Base-by-base conservation (phyloP, 305 asterid species). In the Ajuga reptans region DNA sequence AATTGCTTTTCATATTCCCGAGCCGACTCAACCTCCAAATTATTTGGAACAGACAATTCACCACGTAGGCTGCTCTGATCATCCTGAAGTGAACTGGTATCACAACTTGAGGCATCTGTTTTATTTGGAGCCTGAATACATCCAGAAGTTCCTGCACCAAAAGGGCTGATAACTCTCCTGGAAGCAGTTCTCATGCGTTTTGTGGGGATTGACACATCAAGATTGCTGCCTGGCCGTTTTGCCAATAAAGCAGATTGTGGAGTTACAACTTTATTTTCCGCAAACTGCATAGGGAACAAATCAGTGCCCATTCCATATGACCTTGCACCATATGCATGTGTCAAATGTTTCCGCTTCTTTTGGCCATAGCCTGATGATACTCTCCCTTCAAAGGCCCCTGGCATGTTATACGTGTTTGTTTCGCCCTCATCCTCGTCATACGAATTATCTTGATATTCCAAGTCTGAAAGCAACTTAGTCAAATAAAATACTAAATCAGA, bases 61-160 rank as follows among this genome's bases (percentile, higher is more conserved):
- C 89, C 92, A 66, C 79, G 90, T 74, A 81, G 72, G 54, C 86
- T 83, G 80, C 82, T 86, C 73, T 76, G 96, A 75, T 91, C 98
- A 78, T 89, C 98, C 83, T 86, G 98, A 77, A 84, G 87, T 49
- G 96, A 89, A 81, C 81, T 84, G 60, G 92, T 89, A 81, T 91
- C 98, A 67, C 94, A 90, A 71, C 95, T 89, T 73, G 98, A 89
- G 79, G 90, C 90, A 81, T 87, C 92, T 45, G 90, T 79, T 82
- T 83, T 89, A 75, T 71, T 74, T 68, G 90, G 90, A 69, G 79
- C 54, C 79, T 76, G 95, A 77, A 77, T 69, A 66, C 76, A 79
- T 45, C 86, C 92, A 80, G 90, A 81, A 58, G 86, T 78, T 72
- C 91, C 91, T 9, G 86, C 86, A 74, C 75, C 81, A 66, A 80